A percentile compares a stretch with the other conserved stretches of the same genome.
These are phyloP conservation scores for Fusarium acutatum DNA, from an alignment of 2,329 filamentous ascomycete genomes.

Conservation along the genomic window DNA sequence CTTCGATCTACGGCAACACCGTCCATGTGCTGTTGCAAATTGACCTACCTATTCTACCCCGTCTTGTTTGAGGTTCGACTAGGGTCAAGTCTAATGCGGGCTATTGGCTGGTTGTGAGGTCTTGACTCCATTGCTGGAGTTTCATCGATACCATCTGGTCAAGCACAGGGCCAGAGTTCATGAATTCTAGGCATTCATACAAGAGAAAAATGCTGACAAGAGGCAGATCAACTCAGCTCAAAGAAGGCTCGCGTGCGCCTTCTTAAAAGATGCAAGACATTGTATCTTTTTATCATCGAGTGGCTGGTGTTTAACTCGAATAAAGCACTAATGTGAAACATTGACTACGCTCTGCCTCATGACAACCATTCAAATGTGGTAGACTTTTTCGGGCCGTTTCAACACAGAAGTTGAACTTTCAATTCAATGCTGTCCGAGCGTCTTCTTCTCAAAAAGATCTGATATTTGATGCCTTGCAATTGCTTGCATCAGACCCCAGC, in stretches of 20 bases:
- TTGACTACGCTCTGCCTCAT: neutral
- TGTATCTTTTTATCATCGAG: neutral
- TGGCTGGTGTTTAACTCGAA: conserved; percentile 17
- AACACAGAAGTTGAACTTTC: neutral
- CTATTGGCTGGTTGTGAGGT: conserved; percentile 34
- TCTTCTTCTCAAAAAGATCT: neutral
- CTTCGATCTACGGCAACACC: neutral
- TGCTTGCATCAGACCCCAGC: conserved; percentile 30
- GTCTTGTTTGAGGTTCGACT: conserved; percentile 38
- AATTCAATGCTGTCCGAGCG: neutral
- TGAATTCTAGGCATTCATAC: neutral
- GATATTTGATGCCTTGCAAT: conserved; percentile 14
- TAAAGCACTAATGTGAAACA: neutral
- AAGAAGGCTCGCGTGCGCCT: conserved; percentile 15
- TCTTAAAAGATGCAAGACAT: conserved; percentile 15
- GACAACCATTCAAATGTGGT: neutral
- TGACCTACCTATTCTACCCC: conserved; percentile 10
- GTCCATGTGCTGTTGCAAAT: neutral
- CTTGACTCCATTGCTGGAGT: conserved; percentile 22
- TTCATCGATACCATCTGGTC: conserved; percentile 32
- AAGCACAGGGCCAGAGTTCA: conserved; percentile 21
- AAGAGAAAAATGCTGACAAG: neutral
- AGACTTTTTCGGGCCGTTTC: neutral
- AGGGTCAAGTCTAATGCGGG: conserved; percentile 2
- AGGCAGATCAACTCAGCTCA: neutral